A percentile compares a stretch with the other conserved stretches of the same genome.
Conservation (phyloP, 805 yeast genomes). For the Metschnikowia lochheadii region DNA sequence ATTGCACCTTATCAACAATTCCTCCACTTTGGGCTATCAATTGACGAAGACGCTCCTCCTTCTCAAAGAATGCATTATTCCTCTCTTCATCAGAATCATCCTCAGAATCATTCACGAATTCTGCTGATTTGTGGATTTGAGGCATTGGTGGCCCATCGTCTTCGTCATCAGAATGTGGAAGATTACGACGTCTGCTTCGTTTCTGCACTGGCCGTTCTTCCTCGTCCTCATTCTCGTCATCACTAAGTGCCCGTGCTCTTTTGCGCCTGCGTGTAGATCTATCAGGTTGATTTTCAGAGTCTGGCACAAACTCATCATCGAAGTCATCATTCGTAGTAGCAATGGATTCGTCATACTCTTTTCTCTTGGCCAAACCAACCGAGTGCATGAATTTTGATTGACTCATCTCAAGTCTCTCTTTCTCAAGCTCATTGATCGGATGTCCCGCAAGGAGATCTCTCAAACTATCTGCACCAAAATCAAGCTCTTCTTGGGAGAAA, state of each 20-base stretch:
- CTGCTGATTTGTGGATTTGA: conserved; percentile 39
- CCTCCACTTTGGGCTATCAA: conserved; percentile 36
- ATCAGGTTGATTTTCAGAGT: background rate
- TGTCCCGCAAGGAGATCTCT: conserved; percentile 10
- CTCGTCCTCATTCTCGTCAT: conserved; percentile 3
- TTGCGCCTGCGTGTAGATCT: conserved; percentile 1
- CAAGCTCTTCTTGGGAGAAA: conserved; percentile 14
- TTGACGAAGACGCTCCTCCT: conserved; percentile 49
- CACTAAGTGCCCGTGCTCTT: background rate
- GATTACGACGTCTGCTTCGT: conserved; percentile 5
- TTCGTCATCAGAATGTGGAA: conserved; percentile 2
- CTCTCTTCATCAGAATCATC: conserved; percentile 59
- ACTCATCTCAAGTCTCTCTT: background rate
- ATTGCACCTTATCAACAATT: conserved; percentile 25
- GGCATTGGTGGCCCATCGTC: background rate
- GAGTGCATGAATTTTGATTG: conserved; percentile 6
- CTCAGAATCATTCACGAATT: conserved; percentile 56
- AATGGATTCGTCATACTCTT: conserved; percentile 15
- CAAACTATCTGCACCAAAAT: conserved; percentile 12
- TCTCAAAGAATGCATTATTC: conserved; percentile 48
- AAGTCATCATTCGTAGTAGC: conserved; percentile 14
- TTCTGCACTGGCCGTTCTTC: background rate
- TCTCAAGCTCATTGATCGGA: conserved; percentile 8
- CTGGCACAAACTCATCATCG: conserved; percentile 19
- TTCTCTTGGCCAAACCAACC: conserved; percentile 18